A percentile compares a stretch with the other conserved stretches of the same genome.
Conservation (phyloP, 139 green algal species). For the Micractinium sp. region DNA sequence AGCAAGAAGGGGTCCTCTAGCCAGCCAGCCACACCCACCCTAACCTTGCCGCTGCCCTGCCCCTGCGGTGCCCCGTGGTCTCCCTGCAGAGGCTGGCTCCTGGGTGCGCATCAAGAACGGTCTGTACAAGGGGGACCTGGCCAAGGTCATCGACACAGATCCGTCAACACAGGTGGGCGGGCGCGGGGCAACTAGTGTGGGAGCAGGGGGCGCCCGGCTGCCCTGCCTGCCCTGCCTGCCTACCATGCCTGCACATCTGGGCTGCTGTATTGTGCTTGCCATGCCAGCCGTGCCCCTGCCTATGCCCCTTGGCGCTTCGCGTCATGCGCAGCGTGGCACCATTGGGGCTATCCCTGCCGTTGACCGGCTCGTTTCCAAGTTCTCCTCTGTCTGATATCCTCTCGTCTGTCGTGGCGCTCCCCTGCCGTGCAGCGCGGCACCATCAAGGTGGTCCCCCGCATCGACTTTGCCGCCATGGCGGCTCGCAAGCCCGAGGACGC, state of each 20-base stretch:
- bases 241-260: no score
- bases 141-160: slow-evolving; percentile 78
- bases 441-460: slow-evolving; percentile 82
- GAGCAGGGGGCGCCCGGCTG: no score
- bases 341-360: background rate
- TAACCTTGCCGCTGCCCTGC: no score
- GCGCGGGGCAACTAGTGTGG: no score
- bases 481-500: slow-evolving; percentile 33
- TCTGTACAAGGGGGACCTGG: slow-evolving; percentile 95
- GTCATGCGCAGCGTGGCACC: no score
- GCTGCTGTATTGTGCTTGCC: no score
- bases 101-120: slow-evolving; percentile 88
- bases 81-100: slow-evolving; percentile 54
- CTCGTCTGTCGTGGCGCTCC: background rate
- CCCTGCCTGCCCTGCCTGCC: no score
- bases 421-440: slow-evolving; percentile 32
- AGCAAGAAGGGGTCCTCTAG: background rate
- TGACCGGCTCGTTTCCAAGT: background rate
- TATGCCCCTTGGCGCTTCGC: no score
- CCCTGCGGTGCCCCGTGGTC: background rate
- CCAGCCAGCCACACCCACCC: background rate
- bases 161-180: slow-evolving; percentile 1
- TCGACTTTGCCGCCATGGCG: slow-evolving; percentile 76
- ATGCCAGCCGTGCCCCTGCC: no score
- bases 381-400: background rate